phyloP scores from a whole-genome alignment of 2,329 filamentous ascomycete genomes.

The Rhytidhysteron rufulum region DNA sequence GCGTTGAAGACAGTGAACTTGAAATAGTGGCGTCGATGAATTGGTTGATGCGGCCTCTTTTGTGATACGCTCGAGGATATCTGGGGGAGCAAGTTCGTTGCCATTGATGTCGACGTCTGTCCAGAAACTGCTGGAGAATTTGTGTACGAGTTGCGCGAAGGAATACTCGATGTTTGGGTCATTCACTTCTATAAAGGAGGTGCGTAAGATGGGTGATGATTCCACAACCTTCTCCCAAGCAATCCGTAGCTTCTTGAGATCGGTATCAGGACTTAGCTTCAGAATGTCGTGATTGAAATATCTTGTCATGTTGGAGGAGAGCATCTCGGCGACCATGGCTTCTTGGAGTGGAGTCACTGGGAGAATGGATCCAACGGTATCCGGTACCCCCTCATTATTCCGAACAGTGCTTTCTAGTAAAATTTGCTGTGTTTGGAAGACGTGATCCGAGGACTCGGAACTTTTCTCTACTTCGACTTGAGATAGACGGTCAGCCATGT shows the following conservation, averaged over 20 bases:
- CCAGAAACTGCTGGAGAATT: slow-evolving; percentile 31
- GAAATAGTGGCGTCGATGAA: slow-evolving; percentile 19
- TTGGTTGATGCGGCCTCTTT: slow-evolving; percentile 25
- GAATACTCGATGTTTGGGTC: slow-evolving; percentile 53
- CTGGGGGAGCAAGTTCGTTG: slow-evolving; percentile 22
- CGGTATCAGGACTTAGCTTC: slow-evolving; percentile 52
- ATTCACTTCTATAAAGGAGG: slow-evolving; percentile 65
- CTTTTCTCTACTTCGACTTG: slow-evolving; percentile 3
- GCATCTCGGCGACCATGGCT: slow-evolving; percentile 78
- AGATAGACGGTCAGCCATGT: slow-evolving; percentile 46
- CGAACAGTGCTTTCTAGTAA: slow-evolving; percentile 39
- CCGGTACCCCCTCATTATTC: slow-evolving; percentile 29
- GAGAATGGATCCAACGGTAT: slow-evolving; percentile 56
- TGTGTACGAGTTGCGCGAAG: slow-evolving; percentile 55
- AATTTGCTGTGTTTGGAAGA: slow-evolving; percentile 17
- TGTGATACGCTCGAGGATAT: slow-evolving; percentile 29
- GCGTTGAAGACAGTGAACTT: slow-evolving; percentile 37
- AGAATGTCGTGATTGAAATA: slow-evolving; percentile 88
- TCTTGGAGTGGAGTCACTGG: slow-evolving; percentile 84
- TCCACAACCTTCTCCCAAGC: slow-evolving; percentile 62
- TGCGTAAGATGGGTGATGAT: slow-evolving; percentile 68
- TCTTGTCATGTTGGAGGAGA: slow-evolving; percentile 65
- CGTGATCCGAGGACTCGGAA: slow-evolving; percentile 7
- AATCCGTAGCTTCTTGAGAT: slow-evolving; percentile 53
- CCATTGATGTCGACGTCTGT: slow-evolving; percentile 19